Evolutionary conservation across 441 rosid genomes (phyloP), one percentile per base, ranked within the genome.

Genomic region (Erodium texanum): DNA sequence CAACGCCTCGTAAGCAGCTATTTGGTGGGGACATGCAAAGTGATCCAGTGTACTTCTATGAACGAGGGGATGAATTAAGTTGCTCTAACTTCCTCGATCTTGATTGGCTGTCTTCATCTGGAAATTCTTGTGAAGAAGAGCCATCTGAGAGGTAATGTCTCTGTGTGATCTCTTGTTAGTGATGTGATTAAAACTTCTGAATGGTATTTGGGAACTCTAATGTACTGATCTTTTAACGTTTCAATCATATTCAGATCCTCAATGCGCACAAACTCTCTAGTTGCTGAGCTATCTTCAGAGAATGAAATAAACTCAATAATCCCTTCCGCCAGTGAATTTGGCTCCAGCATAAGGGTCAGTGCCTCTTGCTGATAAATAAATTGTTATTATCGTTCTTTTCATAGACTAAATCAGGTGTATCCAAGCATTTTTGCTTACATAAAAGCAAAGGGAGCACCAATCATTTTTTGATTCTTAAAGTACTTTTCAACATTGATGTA

Each of bases 51-150:
- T 87, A 87, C 74, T 74, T 65, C 70, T 89, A 85, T 62, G 86
- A 77, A 68, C 79, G 80, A 63, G 95, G 82, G 9, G 84, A 86
- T 16, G 81, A 76, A 23, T 89, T 89, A 70, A 84, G 80, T 75
- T 87, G 87, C 78, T 79, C 97, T 63, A 81, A 84, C 75, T 95
- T 95, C 74, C 76, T 82, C 62, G 99, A 92, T 66, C 67, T 88
- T 73, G 98, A 92, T 52, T 84, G 96, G 96, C 84, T 85, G 65
- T 95, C 95, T 77, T 95, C 99, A 56, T 90, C 99, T 3, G 99
- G 89, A 69, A 88, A 88, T 82, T 94, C 99, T 18, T 94, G 87
- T 52, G 97, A 92, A 70, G 99, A 88, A 65, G 98, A 95, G 70
- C 78, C 76, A 66, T 81, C 72, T 71, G 90, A 83, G 69, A 90